Evolutionary conservation across 768 basidiomycete species (phyloP).

Genomic region (Pleurotus cornucopiae): DNA sequence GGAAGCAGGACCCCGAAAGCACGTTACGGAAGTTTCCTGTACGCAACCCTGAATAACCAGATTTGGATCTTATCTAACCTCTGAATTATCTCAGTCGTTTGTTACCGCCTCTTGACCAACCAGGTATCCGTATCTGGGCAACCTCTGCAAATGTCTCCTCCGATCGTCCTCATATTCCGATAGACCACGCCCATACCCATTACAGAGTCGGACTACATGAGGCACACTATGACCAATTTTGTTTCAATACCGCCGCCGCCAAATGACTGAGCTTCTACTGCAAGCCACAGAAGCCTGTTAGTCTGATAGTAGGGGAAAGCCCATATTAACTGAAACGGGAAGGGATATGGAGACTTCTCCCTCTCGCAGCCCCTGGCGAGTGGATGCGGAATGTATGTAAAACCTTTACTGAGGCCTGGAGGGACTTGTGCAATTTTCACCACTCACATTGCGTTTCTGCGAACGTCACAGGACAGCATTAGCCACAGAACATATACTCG

Average conservation of each 20-base stretch:
- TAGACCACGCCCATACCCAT: neutral
- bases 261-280: neutral
- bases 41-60: neutral
- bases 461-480: no score
- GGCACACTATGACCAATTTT: neutral
- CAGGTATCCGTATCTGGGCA: no score
- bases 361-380: no score
- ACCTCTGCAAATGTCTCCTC: no score
- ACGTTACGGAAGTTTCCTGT: neutral
- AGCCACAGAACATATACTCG: no score
- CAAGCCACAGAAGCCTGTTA: neutral
- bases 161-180: neutral
- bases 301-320: neutral
- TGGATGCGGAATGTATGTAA: no score
- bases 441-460: no score
- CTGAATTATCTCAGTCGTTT: neutral
- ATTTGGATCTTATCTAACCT: constrained; percentile 1
- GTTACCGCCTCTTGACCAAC: no score
- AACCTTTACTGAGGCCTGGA: no score
- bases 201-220: neutral
- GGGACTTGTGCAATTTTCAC: no score
- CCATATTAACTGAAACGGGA: neutral
- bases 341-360: neutral
- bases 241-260: neutral
- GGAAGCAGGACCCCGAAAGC: constrained; percentile 1